Evolutionary conservation across 768 basidiomycete genomes (phyloP).

Genomic region (Mycena belliarum): DNA sequence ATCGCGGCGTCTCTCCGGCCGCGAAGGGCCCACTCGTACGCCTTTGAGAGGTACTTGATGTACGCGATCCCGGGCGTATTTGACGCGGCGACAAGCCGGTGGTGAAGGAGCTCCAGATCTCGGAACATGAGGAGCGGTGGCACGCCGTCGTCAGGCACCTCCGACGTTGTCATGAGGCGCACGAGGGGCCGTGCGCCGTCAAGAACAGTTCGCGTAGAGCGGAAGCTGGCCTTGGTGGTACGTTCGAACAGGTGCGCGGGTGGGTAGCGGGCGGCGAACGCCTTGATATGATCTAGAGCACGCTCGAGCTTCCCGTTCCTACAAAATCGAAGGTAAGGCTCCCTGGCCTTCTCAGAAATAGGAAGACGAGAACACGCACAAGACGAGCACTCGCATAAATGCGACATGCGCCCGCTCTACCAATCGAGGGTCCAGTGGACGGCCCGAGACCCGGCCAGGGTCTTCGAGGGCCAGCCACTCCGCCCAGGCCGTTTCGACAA

Average conservation of each 20-base stretch:
- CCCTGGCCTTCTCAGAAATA: background rate
- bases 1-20: conserved; percentile 56
- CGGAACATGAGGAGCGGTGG: conserved; percentile 77
- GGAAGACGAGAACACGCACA: conserved; percentile 47
- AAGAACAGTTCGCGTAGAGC: conserved; percentile 61
- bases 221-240: conserved; percentile 45
- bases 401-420: conserved; percentile 71
- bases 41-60: conserved; percentile 70
- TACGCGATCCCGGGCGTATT: conserved; percentile 50
- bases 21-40: conserved; percentile 71
- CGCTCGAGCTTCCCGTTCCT: conserved; percentile 53
- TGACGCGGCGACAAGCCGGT: conserved; percentile 55
- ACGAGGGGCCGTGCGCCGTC: conserved; percentile 64
- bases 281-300: conserved; percentile 57
- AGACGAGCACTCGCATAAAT: conserved; percentile 62
- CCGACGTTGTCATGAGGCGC: conserved; percentile 58
- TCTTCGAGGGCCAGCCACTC: conserved; percentile 59
- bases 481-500: conserved; percentile 66
- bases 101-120: conserved; percentile 80
- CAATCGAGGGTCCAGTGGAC: conserved; percentile 41
- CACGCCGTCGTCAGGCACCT: conserved; percentile 74
- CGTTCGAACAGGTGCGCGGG: conserved; percentile 49
- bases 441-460: conserved; percentile 30
- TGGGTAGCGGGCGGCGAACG: conserved; percentile 68
- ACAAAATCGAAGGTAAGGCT: conserved; percentile 3